phyloP scores from a whole-genome alignment of 352 stramenopile species.

The Phytophthora idaei region DNA sequence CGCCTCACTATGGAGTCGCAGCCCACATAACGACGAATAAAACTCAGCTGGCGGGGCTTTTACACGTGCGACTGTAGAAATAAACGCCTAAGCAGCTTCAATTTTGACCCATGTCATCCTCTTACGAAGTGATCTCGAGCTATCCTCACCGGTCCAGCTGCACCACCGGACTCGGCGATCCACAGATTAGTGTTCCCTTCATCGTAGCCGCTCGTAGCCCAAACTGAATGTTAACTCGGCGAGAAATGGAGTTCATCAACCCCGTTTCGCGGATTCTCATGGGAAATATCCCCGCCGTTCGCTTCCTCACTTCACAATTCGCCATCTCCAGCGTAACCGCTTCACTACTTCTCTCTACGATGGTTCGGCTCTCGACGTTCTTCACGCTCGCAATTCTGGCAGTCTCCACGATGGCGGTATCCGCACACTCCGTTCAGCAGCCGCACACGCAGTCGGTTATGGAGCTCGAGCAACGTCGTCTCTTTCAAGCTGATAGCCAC shows the following conservation, averaged over 20 bases:
- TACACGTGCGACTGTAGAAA: slow-evolving; percentile 10
- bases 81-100: slow-evolving; percentile 4
- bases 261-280: slow-evolving; percentile 17
- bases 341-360: background rate
- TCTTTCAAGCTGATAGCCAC: slow-evolving; percentile 26
- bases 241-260: background rate
- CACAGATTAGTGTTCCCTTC: background rate
- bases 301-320: slow-evolving; percentile 27
- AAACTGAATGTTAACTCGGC: slow-evolving; percentile 2
- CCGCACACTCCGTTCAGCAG: slow-evolving; percentile 19
- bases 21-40: slow-evolving; percentile 14
- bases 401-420: background rate
- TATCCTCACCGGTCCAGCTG: slow-evolving; percentile 23
- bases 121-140: slow-evolving; percentile 20
- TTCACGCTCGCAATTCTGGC: slow-evolving; percentile 18
- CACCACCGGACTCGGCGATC: slow-evolving; percentile 30
- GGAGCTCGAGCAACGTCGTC: slow-evolving; percentile 19
- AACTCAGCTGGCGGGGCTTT: slow-evolving; percentile 13
- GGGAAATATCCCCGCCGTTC: slow-evolving; percentile 10
- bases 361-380: slow-evolving; percentile 11
- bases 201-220: slow-evolving; percentile 5
- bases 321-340: background rate
- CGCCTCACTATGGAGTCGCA: background rate
- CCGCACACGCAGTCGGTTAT: slow-evolving; percentile 4
- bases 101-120: slow-evolving; percentile 4